Percentiles rank a stretch among this genome's conserved stretches.
These are phyloP conservation scores for Prunus mira DNA, from an alignment of 306 rosid genomes.

Conservation along the genomic window DNA sequence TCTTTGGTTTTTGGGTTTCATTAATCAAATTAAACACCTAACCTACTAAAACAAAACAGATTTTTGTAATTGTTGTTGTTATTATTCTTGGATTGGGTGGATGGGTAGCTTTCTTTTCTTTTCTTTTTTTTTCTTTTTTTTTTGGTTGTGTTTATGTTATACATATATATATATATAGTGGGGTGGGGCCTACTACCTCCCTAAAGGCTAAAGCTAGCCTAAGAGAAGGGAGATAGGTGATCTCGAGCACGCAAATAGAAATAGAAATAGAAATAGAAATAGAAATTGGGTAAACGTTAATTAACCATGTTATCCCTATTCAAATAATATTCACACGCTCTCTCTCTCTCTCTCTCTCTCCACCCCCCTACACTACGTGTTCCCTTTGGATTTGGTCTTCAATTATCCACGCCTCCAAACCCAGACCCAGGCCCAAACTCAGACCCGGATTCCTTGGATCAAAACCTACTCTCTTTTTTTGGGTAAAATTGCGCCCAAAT, in stretches of 20 bases:
- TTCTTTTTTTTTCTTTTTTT: too few relatives aligned
- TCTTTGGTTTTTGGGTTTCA: background rate
- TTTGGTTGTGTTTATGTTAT: too few relatives aligned
- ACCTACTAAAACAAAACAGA: background rate
- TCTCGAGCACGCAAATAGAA: slow-evolving; percentile 7
- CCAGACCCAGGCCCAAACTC: background rate
- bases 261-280: background rate
- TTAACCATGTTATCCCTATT: background rate
- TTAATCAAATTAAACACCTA: background rate
- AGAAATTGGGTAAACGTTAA: background rate
- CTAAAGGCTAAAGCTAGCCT: background rate
- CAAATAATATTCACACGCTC: background rate
- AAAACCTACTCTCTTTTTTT: background rate
- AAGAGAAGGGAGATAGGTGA: background rate
- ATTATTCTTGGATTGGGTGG: background rate
- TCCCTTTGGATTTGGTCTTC: background rate
- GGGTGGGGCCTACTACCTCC: too few relatives aligned
- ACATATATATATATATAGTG: too few relatives aligned
- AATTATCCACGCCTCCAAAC: background rate
- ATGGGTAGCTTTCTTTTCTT: too few relatives aligned
- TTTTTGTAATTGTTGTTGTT: background rate
- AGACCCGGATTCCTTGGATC: background rate
- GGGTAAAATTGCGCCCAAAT: too few relatives aligned
- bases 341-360: background rate
- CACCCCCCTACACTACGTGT: background rate